A percentile compares a stretch with the other conserved stretches of the same genome.
These are phyloP conservation scores for Pleurotus eryngii DNA, from an alignment of 768 basidiomycete species.

Conservation along the genomic window DNA sequence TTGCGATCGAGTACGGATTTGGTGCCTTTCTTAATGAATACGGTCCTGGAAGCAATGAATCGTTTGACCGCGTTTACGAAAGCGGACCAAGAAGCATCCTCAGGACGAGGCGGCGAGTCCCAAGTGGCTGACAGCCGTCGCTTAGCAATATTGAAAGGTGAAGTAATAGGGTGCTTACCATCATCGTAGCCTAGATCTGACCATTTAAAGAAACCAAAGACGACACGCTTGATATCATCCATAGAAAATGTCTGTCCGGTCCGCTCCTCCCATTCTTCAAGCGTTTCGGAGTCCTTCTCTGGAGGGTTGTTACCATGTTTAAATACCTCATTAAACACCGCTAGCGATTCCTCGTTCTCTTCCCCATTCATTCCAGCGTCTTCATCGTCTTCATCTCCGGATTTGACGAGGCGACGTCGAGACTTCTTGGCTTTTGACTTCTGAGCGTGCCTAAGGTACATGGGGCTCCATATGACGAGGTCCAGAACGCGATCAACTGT, in stretches of 20 bases:
- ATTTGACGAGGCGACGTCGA: slow-evolving; percentile 20
- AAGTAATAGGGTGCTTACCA: slow-evolving; percentile 45
- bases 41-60: slow-evolving; percentile 59
- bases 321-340: slow-evolving; percentile 39
- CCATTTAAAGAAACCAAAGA: slow-evolving; percentile 93
- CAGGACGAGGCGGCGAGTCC: slow-evolving; percentile 78
- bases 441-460: slow-evolving; percentile 16
- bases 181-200: slow-evolving; percentile 89
- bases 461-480: slow-evolving; percentile 59
- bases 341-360: slow-evolving; percentile 26
- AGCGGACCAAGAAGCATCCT: slow-evolving; percentile 54
- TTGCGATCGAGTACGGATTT: slow-evolving; percentile 38
- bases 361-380: slow-evolving; percentile 23
- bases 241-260: slow-evolving; percentile 37
- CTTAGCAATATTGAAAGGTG: slow-evolving; percentile 2
- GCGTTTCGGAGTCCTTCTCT: slow-evolving; percentile 47
- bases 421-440: slow-evolving; percentile 18
- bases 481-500: slow-evolving; percentile 92
- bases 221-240: slow-evolving; percentile 57
- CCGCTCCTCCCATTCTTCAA: slow-evolving; percentile 59
- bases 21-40: slow-evolving; percentile 54
- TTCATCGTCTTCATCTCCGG: slow-evolving; percentile 16
- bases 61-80: slow-evolving; percentile 66
- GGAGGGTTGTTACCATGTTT: slow-evolving; percentile 65
- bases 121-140: slow-evolving; percentile 63